Conservation (phyloP, 148 eudicot species). For the Rhododendron mucronatum region DNA sequence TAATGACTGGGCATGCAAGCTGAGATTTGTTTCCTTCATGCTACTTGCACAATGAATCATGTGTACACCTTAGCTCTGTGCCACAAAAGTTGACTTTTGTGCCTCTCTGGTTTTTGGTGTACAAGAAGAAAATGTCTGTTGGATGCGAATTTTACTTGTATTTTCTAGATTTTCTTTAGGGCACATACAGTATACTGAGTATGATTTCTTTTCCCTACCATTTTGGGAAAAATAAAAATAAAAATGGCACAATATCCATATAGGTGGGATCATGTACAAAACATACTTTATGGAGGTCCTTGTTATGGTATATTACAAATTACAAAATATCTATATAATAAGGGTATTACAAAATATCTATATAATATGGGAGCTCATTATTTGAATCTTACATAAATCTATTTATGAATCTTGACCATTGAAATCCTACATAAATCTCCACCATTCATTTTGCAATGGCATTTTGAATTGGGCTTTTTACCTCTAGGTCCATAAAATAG, state of each 20-base stretch:
- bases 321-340: not conserved
- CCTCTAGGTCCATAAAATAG: too few relatives aligned
- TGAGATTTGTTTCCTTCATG: not conserved
- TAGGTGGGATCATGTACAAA: too few relatives aligned
- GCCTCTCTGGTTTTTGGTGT: not conserved
- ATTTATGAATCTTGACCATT: too few relatives aligned
- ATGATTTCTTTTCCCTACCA: not conserved
- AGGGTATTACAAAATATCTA: too few relatives aligned
- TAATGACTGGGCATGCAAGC: not conserved
- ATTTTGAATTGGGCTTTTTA: too few relatives aligned
- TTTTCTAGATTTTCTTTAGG: not conserved
- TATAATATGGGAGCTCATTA: too few relatives aligned
- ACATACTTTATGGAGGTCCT: conserved; percentile 2
- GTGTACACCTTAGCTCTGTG: not conserved
- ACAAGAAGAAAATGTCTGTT: not conserved
- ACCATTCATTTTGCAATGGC: too few relatives aligned
- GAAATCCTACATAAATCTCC: too few relatives aligned
- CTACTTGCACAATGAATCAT: not conserved
- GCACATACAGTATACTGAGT: not conserved
- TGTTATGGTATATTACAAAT: not conserved
- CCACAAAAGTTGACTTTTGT: not conserved
- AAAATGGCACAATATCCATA: not conserved
- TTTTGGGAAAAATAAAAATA: not conserved
- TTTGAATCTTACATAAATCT: too few relatives aligned
- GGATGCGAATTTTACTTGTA: not conserved